Conservation (phyloP, 1,139 yeast species). For the Candida frijolesensis region DNA sequence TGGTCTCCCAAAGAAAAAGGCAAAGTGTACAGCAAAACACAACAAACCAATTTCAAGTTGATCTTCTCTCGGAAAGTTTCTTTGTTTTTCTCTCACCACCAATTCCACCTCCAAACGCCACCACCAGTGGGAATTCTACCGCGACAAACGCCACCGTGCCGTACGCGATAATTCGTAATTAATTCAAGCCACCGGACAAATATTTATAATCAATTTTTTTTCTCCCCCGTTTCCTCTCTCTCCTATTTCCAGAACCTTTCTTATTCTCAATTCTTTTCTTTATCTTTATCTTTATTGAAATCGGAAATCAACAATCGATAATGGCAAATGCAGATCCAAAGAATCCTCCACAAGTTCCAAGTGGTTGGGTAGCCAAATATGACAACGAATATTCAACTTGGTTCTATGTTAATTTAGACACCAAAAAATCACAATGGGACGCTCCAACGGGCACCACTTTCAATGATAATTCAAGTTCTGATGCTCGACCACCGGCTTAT, state of each 20-base stretch:
- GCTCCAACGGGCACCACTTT: conserved; percentile 65
- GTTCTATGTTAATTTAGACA: conserved; percentile 71
- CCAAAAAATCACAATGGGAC: conserved; percentile 92
- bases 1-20: no score
- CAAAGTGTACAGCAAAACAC: no score
- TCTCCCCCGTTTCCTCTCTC: background rate
- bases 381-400: conserved; percentile 79
- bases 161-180: no score
- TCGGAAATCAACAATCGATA: background rate
- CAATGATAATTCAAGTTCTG: conserved; percentile 14
- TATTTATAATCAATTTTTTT: background rate
- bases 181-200: no score
- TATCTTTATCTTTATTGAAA: background rate
- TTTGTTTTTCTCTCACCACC: no score
- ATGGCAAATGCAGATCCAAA: conserved; percentile 26
- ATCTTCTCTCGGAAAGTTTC: no score
- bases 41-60: no score
- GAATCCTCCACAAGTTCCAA: conserved; percentile 58
- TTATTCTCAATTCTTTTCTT: background rate
- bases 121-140: no score
- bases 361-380: conserved; percentile 87
- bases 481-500: conserved; percentile 36
- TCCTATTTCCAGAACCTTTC: background rate
- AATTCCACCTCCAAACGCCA: no score
- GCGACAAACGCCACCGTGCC: no score